phyloP scores from a whole-genome alignment of 1,139 yeast genomes.

The Saccharomyces hybrid region DNA sequence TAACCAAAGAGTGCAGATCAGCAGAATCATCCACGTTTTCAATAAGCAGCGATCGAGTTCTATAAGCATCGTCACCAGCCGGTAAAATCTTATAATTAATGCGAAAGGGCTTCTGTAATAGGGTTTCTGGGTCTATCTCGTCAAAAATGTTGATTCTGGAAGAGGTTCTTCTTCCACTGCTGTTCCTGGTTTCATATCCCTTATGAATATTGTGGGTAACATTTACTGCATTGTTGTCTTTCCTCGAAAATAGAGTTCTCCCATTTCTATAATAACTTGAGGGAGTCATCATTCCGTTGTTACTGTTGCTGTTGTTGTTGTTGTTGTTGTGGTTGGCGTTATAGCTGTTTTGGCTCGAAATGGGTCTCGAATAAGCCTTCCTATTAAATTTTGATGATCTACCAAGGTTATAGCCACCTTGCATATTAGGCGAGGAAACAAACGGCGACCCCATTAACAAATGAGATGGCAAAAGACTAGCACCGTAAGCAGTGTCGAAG shows the following conservation, averaged over 20 bases:
- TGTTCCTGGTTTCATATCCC: constrained; percentile 1
- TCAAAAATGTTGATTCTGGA: constrained; percentile 5
- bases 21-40: constrained; percentile 25
- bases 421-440: constrained; percentile 39
- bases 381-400: constrained; percentile 9
- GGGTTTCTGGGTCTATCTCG: constrained; percentile 22
- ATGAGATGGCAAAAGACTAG: constrained; percentile 66
- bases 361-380: constrained; percentile 6
- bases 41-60: constrained; percentile 28
- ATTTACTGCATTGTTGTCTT: neutral
- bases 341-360: constrained; percentile 2
- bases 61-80: constrained; percentile 28
- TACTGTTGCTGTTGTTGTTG: neutral
- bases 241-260: neutral
- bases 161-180: constrained; percentile 1
- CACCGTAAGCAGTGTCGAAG: constrained; percentile 46
- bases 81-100: constrained; percentile 26
- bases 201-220: neutral
- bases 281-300: neutral
- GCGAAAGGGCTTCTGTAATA: constrained; percentile 18
- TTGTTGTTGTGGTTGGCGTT: constrained; percentile 3
- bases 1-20: constrained; percentile 22
- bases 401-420: constrained; percentile 17
- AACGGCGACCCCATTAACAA: constrained; percentile 62
- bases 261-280: neutral